phyloP scores from a whole-genome alignment of 1,284 basidiomycete genomes.

The Hypsizygus ulmarius region DNA sequence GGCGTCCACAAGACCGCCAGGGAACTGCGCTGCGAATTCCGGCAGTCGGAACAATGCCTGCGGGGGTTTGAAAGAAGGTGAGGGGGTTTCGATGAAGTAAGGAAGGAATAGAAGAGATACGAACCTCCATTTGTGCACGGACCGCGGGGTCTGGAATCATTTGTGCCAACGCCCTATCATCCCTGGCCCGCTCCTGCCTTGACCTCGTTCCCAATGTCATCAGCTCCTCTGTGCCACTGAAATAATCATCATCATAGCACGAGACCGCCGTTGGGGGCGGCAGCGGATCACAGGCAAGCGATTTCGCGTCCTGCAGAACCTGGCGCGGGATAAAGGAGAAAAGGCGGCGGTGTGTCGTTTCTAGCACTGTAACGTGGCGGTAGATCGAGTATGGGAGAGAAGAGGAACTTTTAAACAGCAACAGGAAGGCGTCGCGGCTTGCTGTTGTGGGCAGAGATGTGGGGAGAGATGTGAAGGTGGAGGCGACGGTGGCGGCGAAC shows the following conservation, averaged over 20 bases:
- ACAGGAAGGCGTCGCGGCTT: slow-evolving; percentile 39
- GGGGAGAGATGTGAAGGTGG: slow-evolving; percentile 39
- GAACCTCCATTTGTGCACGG: slow-evolving; percentile 53
- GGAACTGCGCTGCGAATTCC: slow-evolving; percentile 52
- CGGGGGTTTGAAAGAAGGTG: not conserved
- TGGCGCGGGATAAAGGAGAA: slow-evolving; percentile 69
- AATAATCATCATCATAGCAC: slow-evolving; percentile 70
- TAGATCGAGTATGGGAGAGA: slow-evolving; percentile 56
- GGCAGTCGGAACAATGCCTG: slow-evolving; percentile 55
- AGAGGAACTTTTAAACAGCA: slow-evolving; percentile 37
- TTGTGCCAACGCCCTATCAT: slow-evolving; percentile 50
- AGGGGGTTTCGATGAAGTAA: slow-evolving; percentile 15
- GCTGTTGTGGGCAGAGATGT: slow-evolving; percentile 33
- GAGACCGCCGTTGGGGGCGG: slow-evolving; percentile 62
- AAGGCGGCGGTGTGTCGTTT: slow-evolving; percentile 56
- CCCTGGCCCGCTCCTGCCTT: slow-evolving; percentile 42
- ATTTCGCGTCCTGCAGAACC: slow-evolving; percentile 42
- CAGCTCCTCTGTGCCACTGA: slow-evolving; percentile 58
- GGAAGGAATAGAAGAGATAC: slow-evolving; percentile 12
- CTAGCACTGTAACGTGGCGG: slow-evolving; percentile 74
- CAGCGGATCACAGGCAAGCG: slow-evolving; percentile 78
- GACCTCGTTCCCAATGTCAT: slow-evolving; percentile 34
- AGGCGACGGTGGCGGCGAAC: slow-evolving; percentile 59
- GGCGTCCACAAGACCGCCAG: slow-evolving; percentile 63
- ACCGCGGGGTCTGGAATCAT: slow-evolving; percentile 57